These are phyloP conservation scores for Gremmenia infestans DNA, from an alignment of 2,329 filamentous ascomycete genomes.

Conservation along the genomic window DNA sequence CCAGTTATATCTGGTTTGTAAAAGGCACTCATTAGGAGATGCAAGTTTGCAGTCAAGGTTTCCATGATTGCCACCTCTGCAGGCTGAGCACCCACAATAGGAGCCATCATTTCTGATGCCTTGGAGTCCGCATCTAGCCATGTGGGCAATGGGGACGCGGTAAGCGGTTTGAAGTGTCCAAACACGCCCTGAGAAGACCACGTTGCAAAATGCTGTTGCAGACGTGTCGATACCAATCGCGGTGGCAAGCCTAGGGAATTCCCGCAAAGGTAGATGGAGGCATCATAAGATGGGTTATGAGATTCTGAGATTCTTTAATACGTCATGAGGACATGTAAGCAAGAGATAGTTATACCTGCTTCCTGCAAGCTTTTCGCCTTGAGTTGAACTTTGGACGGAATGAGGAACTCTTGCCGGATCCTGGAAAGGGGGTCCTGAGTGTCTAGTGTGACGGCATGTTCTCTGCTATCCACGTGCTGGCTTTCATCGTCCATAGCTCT, in stretches of 20 bases:
- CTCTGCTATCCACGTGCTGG: slow-evolving; percentile 25
- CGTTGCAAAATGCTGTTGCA: slow-evolving; percentile 64
- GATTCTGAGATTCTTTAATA: slow-evolving; percentile 5
- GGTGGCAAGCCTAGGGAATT: slow-evolving; percentile 77
- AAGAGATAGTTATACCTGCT: slow-evolving; percentile 21
- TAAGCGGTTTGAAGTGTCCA: slow-evolving; percentile 65
- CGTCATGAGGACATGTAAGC: background rate
- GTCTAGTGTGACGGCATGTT: slow-evolving; percentile 44
- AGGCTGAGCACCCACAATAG: slow-evolving; percentile 63
- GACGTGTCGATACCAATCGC: slow-evolving; percentile 55
- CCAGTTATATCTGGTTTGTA: slow-evolving; percentile 59
- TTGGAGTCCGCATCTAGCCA: slow-evolving; percentile 70
- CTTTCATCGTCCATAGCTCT: slow-evolving; percentile 8
- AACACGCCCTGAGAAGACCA: slow-evolving; percentile 75
- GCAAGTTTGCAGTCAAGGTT: slow-evolving; percentile 72
- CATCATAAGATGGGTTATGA: slow-evolving; percentile 17
- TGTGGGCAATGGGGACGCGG: slow-evolving; percentile 55
- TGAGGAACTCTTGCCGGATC: slow-evolving; percentile 66
- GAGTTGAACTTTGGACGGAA: slow-evolving; percentile 69
- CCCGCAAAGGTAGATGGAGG: slow-evolving; percentile 67
- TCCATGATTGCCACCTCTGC: slow-evolving; percentile 76
- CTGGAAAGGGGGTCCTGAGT: slow-evolving; percentile 53
- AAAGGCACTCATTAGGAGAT: slow-evolving; percentile 73
- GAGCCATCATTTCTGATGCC: slow-evolving; percentile 60
- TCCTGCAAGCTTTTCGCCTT: slow-evolving; percentile 40